Base-by-base conservation (phyloP, 352 stramenopile species). In the Blastocystis sp. region DNA sequence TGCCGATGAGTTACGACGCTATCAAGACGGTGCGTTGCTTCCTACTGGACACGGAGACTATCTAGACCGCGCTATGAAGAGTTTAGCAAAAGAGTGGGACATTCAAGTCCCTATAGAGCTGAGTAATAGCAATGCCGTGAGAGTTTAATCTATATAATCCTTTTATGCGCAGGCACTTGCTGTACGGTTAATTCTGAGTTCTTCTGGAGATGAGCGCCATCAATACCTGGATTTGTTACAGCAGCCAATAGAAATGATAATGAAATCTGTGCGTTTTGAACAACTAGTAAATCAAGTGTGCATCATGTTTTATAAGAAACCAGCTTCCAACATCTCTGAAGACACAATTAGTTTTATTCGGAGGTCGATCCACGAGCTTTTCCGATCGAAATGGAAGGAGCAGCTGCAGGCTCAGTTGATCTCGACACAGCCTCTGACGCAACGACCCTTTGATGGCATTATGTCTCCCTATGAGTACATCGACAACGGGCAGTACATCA, bases 221-320 rank as follows among this genome's bases (percentile, higher is more conserved):
- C 62, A 88, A 54, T 79, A 54, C 41, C 4, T 77, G 6, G 55
- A 88, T 9, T 77, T 59, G 55, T 45, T 88, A 11, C 41, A 88
- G n/a, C 77, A 88, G 66, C 77, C 77, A 39, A 88, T 53, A 43
- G 77, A 88, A 29, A 37, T 88, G 54, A 88, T 88, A 43, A 45
- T 23, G n/a, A 88, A 88, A 55, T 88, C 77, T 5, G 2, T 20
- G n/a, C 77, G 77, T n/a, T 88, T 79, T 45, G 77, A 88, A 11
- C 62, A 62, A 8, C 47, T 88, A 13, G 66, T 88, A 29, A 79
- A 88, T 34, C 55, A 88, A 9, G 55, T 59, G 4, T 88, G 77
- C 53, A 88, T 88, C 26, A 54, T 73, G 26, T 88, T 77, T 59
- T 88, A 88, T 34, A 88, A 88, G 77, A 88, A 88, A 54, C 55